Evolutionary conservation across 805 yeast genomes (phyloP), one percentile per base, ranked within the genome.

Genomic region (Lachancea kluyveri): DNA sequence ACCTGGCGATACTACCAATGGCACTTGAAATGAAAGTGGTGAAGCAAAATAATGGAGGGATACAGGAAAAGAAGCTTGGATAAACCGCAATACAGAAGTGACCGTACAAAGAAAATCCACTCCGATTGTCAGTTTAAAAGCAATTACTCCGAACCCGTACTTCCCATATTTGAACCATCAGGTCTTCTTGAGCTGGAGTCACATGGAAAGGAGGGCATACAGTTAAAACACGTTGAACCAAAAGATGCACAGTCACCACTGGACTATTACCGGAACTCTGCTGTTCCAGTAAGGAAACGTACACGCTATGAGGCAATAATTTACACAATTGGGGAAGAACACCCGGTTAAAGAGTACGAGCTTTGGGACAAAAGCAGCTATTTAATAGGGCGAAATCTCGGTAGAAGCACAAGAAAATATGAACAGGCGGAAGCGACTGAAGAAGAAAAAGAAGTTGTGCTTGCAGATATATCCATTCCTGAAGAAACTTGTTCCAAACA

Each of bases 101-200:
- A 38, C 43, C 3, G 18, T 52, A 17, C n/a, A n/a, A n/a, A n/a
- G n/a, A n/a, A n/a, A n/a, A n/a, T n/a, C n/a, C n/a, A n/a, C n/a
- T n/a, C n/a, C n/a, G n/a, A n/a, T n/a, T n/a, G n/a, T n/a, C n/a
- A n/a, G n/a, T n/a, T n/a, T n/a, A n/a, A n/a, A n/a, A n/a, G n/a
- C n/a, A n/a, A n/a, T n/a, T n/a, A n/a, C n/a, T n/a, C n/a, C n/a
- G n/a, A n/a, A n/a, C n/a, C n/a, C n/a, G n/a, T n/a, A n/a, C n/a
- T n/a, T n/a, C 60, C 60, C 4, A 33, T 40, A 12, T 66, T 63
- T 41, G 55, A 57, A 31, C 62, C 64, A 2, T 64, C 72, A 1
- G 72, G 72, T 1, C 38, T 64, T 4, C 40, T 68, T 21, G 68
- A 68, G 17, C 52, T 57, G 34, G 72, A 63, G 18, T 54, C 65